Evolutionary conservation across 2,329 filamentous ascomycete genomes (phyloP).

Genomic region (Penicillium occitanis): DNA sequence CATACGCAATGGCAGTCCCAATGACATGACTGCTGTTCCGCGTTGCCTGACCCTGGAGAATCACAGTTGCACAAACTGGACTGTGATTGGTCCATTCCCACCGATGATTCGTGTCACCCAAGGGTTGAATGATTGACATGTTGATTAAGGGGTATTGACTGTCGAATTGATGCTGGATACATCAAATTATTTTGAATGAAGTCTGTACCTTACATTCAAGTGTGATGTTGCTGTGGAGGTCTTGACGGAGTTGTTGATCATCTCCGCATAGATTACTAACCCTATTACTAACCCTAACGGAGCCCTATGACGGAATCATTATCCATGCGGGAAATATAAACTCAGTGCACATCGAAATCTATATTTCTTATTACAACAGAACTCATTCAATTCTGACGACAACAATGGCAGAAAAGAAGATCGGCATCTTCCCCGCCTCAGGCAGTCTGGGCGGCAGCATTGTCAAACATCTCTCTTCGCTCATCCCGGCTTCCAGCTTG

Average conservation of each 20-base stretch:
- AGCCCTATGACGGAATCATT: conserved; percentile 4
- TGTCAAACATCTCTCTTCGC: conserved; percentile 49
- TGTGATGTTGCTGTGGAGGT: neutral
- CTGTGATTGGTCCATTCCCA: neutral
- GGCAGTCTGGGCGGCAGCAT: conserved; percentile 56
- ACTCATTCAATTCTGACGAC: neutral
- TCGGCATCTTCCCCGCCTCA: conserved; percentile 53
- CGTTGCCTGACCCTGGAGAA: neutral
- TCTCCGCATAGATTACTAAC: neutral
- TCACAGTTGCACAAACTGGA: neutral
- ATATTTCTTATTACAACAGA: neutral
- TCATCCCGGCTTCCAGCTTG: conserved; percentile 47
- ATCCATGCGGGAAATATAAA: neutral
- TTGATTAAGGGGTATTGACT: neutral
- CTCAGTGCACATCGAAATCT: neutral
- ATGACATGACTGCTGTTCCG: neutral
- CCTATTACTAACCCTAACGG: neutral
- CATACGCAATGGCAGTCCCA: neutral
- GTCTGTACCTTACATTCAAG: neutral
- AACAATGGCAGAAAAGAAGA: conserved; percentile 15
- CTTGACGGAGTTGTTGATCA: neutral
- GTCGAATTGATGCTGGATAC: neutral
- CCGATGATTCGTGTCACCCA: neutral
- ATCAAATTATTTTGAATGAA: neutral
- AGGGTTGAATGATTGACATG: neutral